These are phyloP conservation scores for Sonneratia alba DNA, from an alignment of 345 rosid species.

Conservation along the genomic window DNA sequence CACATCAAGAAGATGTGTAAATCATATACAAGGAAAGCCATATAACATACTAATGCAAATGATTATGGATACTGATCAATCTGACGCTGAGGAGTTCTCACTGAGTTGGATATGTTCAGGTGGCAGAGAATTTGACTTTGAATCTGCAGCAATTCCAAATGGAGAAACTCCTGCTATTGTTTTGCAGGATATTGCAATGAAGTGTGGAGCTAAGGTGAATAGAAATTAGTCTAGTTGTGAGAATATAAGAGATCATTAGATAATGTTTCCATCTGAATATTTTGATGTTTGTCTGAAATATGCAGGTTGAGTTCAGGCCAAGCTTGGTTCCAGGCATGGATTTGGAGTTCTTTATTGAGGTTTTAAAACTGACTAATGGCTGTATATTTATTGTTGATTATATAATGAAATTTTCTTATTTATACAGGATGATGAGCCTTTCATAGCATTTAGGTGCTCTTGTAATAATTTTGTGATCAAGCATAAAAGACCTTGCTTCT, in stretches of 20 bases:
- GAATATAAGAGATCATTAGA: not conserved
- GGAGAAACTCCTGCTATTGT: conserved; percentile 51
- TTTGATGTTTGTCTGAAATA: conserved; percentile 6
- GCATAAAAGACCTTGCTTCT: not conserved
- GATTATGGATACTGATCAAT: conserved; percentile 5
- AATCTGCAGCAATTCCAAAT: conserved; percentile 41
- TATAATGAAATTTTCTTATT: not conserved
- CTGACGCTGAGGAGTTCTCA: conserved; percentile 54
- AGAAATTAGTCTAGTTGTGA: not conserved
- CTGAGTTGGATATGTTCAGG: conserved; percentile 48
- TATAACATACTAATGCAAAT: not conserved
- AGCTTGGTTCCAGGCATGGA: conserved; percentile 55
- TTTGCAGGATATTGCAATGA: conserved; percentile 68
- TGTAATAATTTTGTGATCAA: not conserved
- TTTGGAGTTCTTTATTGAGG: conserved; percentile 84
- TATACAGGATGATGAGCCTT: not conserved
- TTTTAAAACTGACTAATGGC: conserved; percentile 15
- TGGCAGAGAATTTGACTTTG: conserved; percentile 57
- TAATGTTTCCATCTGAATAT: not conserved
- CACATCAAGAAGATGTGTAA: no score
- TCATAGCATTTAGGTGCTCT: not conserved
- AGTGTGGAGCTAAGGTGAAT: conserved; percentile 80
- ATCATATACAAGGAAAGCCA: no score
- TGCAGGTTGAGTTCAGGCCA: conserved; percentile 72
- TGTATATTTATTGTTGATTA: not conserved